A percentile compares a stretch with the other conserved stretches of the same genome.
Conservation (phyloP, 2,329 filamentous ascomycete genomes). For the Fusarium phyllophilum region DNA sequence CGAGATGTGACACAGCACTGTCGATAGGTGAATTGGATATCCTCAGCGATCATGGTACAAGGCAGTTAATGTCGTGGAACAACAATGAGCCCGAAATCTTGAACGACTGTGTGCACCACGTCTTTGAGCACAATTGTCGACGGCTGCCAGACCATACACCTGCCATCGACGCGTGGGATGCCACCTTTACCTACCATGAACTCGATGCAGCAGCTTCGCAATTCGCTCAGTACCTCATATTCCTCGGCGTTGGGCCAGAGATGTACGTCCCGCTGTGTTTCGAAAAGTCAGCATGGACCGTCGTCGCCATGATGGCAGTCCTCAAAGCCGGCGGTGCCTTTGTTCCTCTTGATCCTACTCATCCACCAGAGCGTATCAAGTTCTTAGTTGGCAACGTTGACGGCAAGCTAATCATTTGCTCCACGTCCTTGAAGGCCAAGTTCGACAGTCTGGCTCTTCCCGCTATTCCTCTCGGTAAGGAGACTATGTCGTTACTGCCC, state of each 20-base stretch:
- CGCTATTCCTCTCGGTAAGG: neutral
- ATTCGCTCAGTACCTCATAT: slow-evolving; percentile 51
- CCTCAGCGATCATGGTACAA: slow-evolving; percentile 10
- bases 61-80: slow-evolving; percentile 44
- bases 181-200: slow-evolving; percentile 49
- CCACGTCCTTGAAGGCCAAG: neutral
- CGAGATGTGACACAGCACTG: neutral
- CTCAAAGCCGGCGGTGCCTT: slow-evolving; percentile 49
- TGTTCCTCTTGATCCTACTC: slow-evolving; percentile 49
- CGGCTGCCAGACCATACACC: slow-evolving; percentile 42
- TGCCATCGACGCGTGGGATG: slow-evolving; percentile 60
- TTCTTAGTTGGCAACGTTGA: slow-evolving; percentile 20
- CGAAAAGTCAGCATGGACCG: slow-evolving; percentile 51
- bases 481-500: neutral
- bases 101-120: slow-evolving; percentile 52
- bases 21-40: slow-evolving; percentile 33
- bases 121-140: slow-evolving; percentile 51
- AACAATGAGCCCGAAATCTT: slow-evolving; percentile 4
- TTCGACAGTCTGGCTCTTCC: neutral
- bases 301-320: slow-evolving; percentile 49
- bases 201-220: slow-evolving; percentile 38
- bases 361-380: slow-evolving; percentile 45
- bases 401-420: slow-evolving; percentile 26
- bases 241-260: slow-evolving; percentile 43
- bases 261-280: slow-evolving; percentile 49